Evolutionary conservation across 805 yeast species (phyloP).

Genomic region (Ogataea trehaloabstinens): DNA sequence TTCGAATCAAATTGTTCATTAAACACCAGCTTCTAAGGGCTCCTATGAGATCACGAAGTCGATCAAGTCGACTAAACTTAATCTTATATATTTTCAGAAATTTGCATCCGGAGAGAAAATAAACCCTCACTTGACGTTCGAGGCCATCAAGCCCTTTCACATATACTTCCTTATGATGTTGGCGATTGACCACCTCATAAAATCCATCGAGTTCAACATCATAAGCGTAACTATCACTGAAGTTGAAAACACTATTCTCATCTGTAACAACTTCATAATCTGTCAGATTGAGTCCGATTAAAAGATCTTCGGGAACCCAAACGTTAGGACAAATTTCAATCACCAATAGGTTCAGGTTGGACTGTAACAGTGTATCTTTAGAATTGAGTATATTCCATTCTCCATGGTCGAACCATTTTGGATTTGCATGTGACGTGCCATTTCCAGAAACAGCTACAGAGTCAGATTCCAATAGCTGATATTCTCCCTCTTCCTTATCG

Average conservation of each 20-base stretch:
- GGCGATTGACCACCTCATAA: conserved; percentile 18
- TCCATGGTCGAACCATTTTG: conserved; percentile 27
- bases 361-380: conserved; percentile 15
- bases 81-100: conserved; percentile 29
- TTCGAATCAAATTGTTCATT: conserved; percentile 23
- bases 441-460: neutral
- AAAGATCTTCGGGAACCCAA: conserved; percentile 33
- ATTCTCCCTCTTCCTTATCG: conserved; percentile 9
- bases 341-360: conserved; percentile 21
- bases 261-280: conserved; percentile 25
- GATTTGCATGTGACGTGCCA: conserved; percentile 9
- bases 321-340: conserved; percentile 31
- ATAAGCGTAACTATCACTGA: conserved; percentile 5
- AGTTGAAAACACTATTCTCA: conserved; percentile 24
- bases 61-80: conserved; percentile 21
- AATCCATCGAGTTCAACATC: conserved; percentile 18
- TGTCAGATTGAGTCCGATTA: conserved; percentile 20
- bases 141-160: conserved; percentile 2
- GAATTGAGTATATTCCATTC: conserved; percentile 22
- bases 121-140: conserved; percentile 9
- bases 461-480: neutral
- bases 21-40: conserved; percentile 29
- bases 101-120: conserved; percentile 27
- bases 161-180: conserved; percentile 13
- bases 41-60: conserved; percentile 17